Evolutionary conservation across 257 asterid species (phyloP).

Genomic region (Schizonepeta tenuifolia): DNA sequence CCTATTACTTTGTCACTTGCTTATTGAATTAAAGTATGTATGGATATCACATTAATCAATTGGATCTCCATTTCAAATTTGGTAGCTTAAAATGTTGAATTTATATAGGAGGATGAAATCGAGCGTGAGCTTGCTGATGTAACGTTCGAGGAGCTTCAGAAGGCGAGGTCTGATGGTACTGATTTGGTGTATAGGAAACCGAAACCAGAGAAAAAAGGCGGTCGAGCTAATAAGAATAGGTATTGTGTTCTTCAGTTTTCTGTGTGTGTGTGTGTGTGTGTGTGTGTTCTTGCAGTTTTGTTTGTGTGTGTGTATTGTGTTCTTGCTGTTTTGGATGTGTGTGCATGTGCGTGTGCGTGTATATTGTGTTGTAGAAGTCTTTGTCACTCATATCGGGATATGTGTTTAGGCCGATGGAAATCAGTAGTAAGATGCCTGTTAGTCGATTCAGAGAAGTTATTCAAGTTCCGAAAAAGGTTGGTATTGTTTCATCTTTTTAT

Average conservation of each 20-base stretch:
- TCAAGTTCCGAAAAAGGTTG: conserved; percentile 82
- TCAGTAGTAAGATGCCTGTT: conserved; percentile 88
- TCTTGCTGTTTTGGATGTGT: too few relatives aligned
- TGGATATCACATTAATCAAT: background rate
- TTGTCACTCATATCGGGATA: background rate
- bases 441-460: conserved; percentile 74
- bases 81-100: conserved; percentile 2
- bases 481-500: conserved; percentile 1
- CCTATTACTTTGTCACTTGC: background rate
- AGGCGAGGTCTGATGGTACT: conserved; percentile 87
- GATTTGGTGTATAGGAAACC: conserved; percentile 60
- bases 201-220: conserved; percentile 48
- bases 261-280: too few relatives aligned
- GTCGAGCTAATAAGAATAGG: conserved; percentile 93
- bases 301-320: background rate
- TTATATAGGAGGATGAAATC: conserved; percentile 56
- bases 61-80: background rate
- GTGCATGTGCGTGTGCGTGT: too few relatives aligned
- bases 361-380: background rate
- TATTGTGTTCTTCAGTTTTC: conserved; percentile 7
- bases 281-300: background rate
- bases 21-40: background rate
- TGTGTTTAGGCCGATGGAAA: conserved; percentile 84
- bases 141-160: conserved; percentile 89
- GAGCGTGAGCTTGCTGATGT: conserved; percentile 79